Conservation (phyloP, 441 rosid genomes). For the Arabidopsis hybrid region DNA sequence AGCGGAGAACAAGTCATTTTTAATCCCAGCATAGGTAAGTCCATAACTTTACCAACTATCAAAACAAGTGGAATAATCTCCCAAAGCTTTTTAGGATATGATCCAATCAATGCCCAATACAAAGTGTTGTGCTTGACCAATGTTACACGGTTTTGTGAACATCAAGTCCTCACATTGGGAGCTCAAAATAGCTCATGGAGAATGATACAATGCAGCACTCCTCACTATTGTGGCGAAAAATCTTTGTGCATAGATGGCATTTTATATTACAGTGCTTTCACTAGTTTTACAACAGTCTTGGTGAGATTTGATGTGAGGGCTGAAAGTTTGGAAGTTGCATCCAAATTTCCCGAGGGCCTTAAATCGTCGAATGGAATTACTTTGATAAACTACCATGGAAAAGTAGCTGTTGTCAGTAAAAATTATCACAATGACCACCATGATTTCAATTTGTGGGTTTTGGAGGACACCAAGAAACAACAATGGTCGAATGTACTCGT, state of each 20-base stretch:
- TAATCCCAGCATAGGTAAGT: background rate
- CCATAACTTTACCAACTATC: background rate
- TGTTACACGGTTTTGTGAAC: background rate
- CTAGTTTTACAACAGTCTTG: background rate
- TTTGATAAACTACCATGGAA: conserved; percentile 20
- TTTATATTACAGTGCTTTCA: background rate
- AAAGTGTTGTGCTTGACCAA: conserved; percentile 8
- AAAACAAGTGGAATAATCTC: background rate
- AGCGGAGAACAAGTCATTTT: background rate
- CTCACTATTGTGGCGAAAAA: background rate
- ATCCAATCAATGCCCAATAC: background rate
- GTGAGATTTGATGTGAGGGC: background rate
- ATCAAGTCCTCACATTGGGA: background rate
- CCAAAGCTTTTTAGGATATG: background rate
- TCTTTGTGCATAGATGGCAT: background rate
- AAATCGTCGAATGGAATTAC: too few relatives aligned
- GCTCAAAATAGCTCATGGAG: background rate
- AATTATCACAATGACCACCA: too few relatives aligned
- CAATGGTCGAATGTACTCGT: background rate
- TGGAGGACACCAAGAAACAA: background rate
- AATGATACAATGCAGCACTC: background rate
- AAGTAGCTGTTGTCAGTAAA: background rate
- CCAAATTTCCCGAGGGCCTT: background rate
- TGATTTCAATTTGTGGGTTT: background rate
- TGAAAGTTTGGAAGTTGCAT: background rate